Evolutionary conservation across 2,329 filamentous ascomycete species (phyloP).

Genomic region (Pseudogymnoascus sp.): DNA sequence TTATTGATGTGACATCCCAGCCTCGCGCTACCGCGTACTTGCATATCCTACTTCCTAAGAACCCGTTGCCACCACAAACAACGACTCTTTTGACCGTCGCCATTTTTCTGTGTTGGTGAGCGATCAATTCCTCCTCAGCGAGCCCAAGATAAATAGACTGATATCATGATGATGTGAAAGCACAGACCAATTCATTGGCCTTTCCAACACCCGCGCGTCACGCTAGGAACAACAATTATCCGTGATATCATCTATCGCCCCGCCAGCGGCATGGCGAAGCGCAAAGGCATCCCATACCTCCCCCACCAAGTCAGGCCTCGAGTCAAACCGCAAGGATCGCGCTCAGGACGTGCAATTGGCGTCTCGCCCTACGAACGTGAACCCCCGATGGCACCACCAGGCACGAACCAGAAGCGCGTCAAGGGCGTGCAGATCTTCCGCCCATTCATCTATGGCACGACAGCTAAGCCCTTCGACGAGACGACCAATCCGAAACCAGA

Average conservation of each 20-base stretch:
- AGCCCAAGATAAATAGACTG: background rate
- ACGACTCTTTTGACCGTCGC: slow-evolving; percentile 61
- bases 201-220: background rate
- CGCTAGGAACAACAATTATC: slow-evolving; percentile 9
- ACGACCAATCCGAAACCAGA: slow-evolving; percentile 69
- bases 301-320: slow-evolving; percentile 5
- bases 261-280: background rate
- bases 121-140: background rate
- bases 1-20: slow-evolving; percentile 89
- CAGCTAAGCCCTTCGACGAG: slow-evolving; percentile 72
- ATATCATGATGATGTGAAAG: slow-evolving; percentile 10
- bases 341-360: slow-evolving; percentile 3
- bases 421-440: slow-evolving; percentile 59
- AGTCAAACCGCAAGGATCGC: slow-evolving; percentile 1
- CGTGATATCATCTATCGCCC: background rate
- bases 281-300: slow-evolving; percentile 1
- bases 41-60: slow-evolving; percentile 83
- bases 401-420: slow-evolving; percentile 49
- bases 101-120: slow-evolving; percentile 10
- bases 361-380: slow-evolving; percentile 5
- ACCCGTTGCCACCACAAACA: slow-evolving; percentile 90
- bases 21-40: slow-evolving; percentile 77
- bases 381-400: slow-evolving; percentile 49
- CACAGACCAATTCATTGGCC: slow-evolving; percentile 11
- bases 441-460: slow-evolving; percentile 68